Evolutionary conservation across 768 basidiomycete species (phyloP).

Genomic region (Tylopilus felleus): DNA sequence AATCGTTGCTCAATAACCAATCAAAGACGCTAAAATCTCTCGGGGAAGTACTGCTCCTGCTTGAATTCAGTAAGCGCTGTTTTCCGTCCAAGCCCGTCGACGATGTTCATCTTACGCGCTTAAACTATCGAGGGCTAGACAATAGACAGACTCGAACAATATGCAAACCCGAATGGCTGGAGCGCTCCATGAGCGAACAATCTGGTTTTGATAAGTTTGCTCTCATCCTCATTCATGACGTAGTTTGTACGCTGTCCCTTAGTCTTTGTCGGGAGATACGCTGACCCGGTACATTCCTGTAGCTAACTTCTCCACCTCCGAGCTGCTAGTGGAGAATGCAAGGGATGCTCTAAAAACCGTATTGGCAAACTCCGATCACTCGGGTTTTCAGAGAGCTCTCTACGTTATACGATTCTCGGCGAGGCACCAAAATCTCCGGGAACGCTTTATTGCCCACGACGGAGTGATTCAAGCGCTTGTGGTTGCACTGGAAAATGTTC

Average conservation of each 20-base stretch:
- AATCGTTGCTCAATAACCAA: not conserved
- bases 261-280: too few species aligned
- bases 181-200: not conserved
- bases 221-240: not conserved
- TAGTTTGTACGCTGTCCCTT: not conserved
- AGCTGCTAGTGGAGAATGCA: not conserved
- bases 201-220: too few species aligned
- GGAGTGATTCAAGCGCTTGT: not conserved
- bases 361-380: not conserved
- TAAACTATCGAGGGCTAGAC: not conserved
- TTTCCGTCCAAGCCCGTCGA: not conserved
- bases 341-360: not conserved
- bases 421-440: not conserved
- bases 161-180: not conserved
- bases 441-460: not conserved
- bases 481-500: not conserved
- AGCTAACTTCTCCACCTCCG: not conserved
- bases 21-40: not conserved
- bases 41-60: slow-evolving; percentile 1
- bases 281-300: not conserved
- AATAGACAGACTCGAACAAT: not conserved
- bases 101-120: not conserved
- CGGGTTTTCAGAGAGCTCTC: too few species aligned
- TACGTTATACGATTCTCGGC: not conserved
- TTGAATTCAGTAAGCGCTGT: not conserved